A percentile compares a stretch with the other conserved stretches of the same genome.
Conservation (phyloP, 2,329 filamentous ascomycete genomes). For the Rugonectria rugulosa region DNA sequence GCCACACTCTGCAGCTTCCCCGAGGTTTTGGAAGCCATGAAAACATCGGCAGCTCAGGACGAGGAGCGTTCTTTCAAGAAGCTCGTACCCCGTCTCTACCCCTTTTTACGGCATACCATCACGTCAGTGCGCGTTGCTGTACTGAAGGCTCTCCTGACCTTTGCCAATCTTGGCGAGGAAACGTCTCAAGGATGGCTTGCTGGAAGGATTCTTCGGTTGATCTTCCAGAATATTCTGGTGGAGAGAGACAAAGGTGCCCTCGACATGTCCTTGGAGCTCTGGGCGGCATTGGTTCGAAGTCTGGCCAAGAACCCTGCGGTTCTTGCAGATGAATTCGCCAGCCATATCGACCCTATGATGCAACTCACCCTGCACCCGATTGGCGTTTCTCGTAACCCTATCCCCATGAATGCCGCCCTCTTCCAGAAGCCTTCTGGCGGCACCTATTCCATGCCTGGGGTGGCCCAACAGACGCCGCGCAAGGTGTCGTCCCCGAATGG, state of each 20-base stretch:
- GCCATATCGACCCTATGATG: constrained; percentile 82
- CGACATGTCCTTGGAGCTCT: constrained; percentile 84
- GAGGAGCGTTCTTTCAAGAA: constrained; percentile 90
- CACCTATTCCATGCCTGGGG: constrained; percentile 69
- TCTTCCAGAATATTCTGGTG: constrained; percentile 95
- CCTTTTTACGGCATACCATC: constrained; percentile 96
- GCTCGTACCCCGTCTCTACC: constrained; percentile 91
- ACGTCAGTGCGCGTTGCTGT: constrained; percentile 94
- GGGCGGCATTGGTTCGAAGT: constrained; percentile 77
- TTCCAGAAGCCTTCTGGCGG: constrained; percentile 95
- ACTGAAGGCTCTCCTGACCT: constrained; percentile 89
- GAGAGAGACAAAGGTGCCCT: constrained; percentile 88
- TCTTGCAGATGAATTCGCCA: constrained; percentile 76
- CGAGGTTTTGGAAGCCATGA: constrained; percentile 93
- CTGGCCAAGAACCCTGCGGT: constrained; percentile 69
- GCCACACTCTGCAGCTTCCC: constrained; percentile 96
- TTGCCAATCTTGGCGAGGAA: constrained; percentile 83
- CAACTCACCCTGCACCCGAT: constrained; percentile 88
- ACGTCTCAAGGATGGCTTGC: constrained; percentile 91
- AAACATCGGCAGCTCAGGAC: constrained; percentile 82
- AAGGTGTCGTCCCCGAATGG: constrained; percentile 61
- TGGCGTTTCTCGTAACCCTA: constrained; percentile 87
- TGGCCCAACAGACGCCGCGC: constrained; percentile 51
- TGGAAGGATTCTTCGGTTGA: constrained; percentile 83
- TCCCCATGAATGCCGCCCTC: constrained; percentile 87